phyloP scores from a whole-genome alignment of 2,329 filamentous ascomycete species.

The Trichoderma harzianum region DNA sequence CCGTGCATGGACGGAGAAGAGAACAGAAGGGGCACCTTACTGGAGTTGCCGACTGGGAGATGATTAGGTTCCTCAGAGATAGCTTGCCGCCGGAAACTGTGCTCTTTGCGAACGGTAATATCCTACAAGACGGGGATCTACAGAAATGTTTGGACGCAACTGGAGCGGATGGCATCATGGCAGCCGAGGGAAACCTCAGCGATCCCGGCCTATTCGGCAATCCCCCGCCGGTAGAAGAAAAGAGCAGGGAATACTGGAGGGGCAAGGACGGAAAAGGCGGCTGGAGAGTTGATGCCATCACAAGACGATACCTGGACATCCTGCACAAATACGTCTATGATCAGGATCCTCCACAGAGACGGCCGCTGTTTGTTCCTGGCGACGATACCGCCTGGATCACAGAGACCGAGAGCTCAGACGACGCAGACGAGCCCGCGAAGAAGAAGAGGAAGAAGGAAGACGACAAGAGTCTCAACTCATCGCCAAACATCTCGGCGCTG shows the following conservation, averaged over 20 bases:
- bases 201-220: constrained; percentile 82
- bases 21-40: constrained; percentile 97
- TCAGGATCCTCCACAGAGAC: constrained; percentile 60
- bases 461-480: constrained; percentile 39
- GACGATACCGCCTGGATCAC: constrained; percentile 48
- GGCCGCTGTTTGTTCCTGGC: constrained; percentile 69
- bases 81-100: constrained; percentile 83
- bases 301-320: constrained; percentile 87
- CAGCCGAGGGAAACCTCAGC: constrained; percentile 89
- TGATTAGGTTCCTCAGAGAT: constrained; percentile 77
- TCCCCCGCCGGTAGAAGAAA: constrained; percentile 59
- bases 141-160: constrained; percentile 75
- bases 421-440: constrained; percentile 46
- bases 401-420: constrained; percentile 30
- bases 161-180: constrained; percentile 91
- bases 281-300: constrained; percentile 82
- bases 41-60: constrained; percentile 87
- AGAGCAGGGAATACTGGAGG: constrained; percentile 82
- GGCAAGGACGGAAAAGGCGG: constrained; percentile 75
- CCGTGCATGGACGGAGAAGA: constrained; percentile 81
- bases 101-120: constrained; percentile 94
- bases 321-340: constrained; percentile 75
- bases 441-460: constrained; percentile 45
- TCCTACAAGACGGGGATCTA: constrained; percentile 76
- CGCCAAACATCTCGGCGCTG: constrained; percentile 71